Base-by-base conservation (phyloP, 2,329 filamentous ascomycete species). In the Mariannaea elegans region DNA sequence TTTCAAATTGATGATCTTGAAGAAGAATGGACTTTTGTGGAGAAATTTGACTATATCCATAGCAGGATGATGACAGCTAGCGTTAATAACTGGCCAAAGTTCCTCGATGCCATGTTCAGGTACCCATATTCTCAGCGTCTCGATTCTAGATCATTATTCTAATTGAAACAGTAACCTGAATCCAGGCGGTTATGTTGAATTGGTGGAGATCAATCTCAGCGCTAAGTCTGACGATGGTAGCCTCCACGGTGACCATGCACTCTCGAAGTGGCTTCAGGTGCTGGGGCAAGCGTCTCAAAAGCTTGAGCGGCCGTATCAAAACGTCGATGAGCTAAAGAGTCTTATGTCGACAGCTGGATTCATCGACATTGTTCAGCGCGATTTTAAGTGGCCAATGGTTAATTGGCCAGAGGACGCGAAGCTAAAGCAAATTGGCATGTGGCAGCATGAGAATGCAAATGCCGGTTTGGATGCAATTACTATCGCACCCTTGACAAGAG, bases 1-100 rank as follows among this genome's bases (percentile, higher is more conserved):
- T 84, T 83, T 65, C 75, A 79, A 46, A 69, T 79, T 53, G 76
- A 79, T 54, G 76, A 78, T 56, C 61, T 71, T 2, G 74, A 76
- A 23, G 66, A 72, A 48, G 63, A 67, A 38, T 79, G 77, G 77
- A 71, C 71, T 3, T 77, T 64, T 36, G 59, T 63, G 4, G 47
- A 64, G 6, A 63, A 67, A 2, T 77, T 78, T 38, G 77, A 79
- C 55, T 77, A 73, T 53, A 74, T 79, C 48, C 72, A 76, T 52
- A 63, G 61, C 23, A 69, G 75, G 19, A 71, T 72, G 52, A 68
- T 78, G 63, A 69, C 67, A 3, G 72, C n/a, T n/a, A n/a, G n/a
- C n/a, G n/a, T n/a, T n/a, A n/a, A n/a, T n/a, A n/a, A n/a, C n/a
- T n/a, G n/a, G n/a, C n/a, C n/a, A 69, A 4, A 67, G 67, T 27